Base-by-base conservation (phyloP, 306 rosid species). In the Cucurbita ficifolia region DNA sequence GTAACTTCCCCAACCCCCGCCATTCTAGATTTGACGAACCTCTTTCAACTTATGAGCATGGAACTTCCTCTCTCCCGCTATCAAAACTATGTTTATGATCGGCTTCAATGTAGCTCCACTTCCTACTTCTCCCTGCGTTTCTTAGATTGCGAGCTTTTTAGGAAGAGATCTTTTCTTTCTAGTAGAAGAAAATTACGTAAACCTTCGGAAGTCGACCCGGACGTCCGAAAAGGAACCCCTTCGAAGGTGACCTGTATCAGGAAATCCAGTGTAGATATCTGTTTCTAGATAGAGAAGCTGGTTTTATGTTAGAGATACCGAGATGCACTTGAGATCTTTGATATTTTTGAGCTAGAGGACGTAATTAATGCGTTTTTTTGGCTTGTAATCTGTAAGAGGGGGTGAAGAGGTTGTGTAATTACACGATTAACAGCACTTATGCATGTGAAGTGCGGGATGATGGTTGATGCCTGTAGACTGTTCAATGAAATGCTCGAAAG, bases 281-380 rank as follows among this genome's bases (percentile, higher is more conserved):
- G 93, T 82, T 58, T 58, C 56, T 88, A 86, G 84, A 92, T 90
- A 29, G 90, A 92, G 90, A 88, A 86, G 85, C 57, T 87, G 80
- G 91, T 86, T 86, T 75, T 83, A 81, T 75, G 71, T 56, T 84
- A 78, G 29, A 82, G 85, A 74, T 79, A 75, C 48, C 36, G 76
- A 65, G 96, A 88, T 58, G 98, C 92, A 5, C 82, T 90, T 74
- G 98, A 92, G 21, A 74, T 92, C 85, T 92, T 92, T 80, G 96
- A 90, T 53, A 79, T 87, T 68, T 84, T 92, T 88, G 96, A 92
- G 81, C 72, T 77, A 56, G 82, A 79, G 55, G 74, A 81, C 69
- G 88, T 92, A 72, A 79, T 92, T 48, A 87, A 75, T 74, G 93
- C 91, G 55, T 92, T 96, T 70, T 70, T 75, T 90, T 70, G 78